phyloP scores from a whole-genome alignment of 2,329 filamentous ascomycete species.

The Sporothrix phasma region DNA sequence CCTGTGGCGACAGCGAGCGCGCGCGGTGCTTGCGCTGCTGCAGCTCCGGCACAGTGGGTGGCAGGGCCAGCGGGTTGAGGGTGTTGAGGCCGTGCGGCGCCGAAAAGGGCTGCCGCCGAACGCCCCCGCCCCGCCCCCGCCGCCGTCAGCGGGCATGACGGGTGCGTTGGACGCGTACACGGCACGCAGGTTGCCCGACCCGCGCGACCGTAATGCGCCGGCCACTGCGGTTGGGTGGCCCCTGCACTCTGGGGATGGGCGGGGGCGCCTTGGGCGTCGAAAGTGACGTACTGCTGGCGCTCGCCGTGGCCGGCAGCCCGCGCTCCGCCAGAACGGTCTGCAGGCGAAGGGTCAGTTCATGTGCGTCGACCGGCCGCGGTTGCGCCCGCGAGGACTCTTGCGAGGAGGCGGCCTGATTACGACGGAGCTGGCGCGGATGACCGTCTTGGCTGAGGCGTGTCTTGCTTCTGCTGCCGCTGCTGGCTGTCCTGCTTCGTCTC shows the following conservation, averaged over 20 bases:
- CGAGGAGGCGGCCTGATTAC: not conserved
- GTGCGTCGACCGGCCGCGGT: conserved; percentile 36
- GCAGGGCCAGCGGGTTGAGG: not conserved
- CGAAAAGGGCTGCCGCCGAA: conserved; percentile 4
- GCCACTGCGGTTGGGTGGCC: not conserved
- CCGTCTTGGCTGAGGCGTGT: not conserved
- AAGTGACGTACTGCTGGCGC: not conserved
- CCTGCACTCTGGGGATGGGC: not conserved
- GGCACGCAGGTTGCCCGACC: conserved; percentile 6
- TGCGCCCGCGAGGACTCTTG: not conserved
- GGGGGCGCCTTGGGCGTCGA: not conserved
- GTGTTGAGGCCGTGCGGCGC: not conserved
- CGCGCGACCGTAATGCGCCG: not conserved
- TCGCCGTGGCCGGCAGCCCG: conserved; percentile 22
- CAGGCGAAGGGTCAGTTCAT: conserved; percentile 45
- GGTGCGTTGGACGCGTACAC: not conserved
- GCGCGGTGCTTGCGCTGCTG: not conserved
- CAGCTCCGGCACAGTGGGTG: not conserved
- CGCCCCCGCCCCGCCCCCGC: too few relatives aligned
- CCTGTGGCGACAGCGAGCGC: not conserved
- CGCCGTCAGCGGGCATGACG: not conserved
- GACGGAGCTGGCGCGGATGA: not conserved
- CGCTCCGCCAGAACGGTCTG: conserved; percentile 41
- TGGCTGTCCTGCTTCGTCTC: not conserved
- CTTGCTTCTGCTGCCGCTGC: not conserved